A percentile compares a stretch with the other conserved stretches of the same genome.
Conservation (phyloP, 306 rosid species). For the Comarum palustre region DNA sequence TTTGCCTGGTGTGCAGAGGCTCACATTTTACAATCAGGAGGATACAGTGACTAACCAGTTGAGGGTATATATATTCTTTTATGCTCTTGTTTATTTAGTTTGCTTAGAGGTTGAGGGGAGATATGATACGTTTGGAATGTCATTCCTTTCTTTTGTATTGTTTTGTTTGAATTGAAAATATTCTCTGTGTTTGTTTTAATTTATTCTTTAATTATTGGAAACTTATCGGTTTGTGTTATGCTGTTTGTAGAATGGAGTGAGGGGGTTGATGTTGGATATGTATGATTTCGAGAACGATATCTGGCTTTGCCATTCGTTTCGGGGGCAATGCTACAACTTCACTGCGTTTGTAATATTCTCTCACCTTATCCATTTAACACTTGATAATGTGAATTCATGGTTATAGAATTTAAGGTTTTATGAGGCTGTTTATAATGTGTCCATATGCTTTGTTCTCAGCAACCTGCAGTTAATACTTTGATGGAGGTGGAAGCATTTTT, state of each 20-base stretch:
- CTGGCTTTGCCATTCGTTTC: constrained; percentile 97
- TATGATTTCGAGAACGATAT: constrained; percentile 80
- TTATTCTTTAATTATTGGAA: not conserved
- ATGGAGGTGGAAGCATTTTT: constrained; percentile 87
- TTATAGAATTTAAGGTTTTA: not conserved
- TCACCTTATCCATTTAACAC: constrained; percentile 18
- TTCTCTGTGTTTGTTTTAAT: constrained; percentile 5
- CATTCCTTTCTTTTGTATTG: constrained; percentile 21
- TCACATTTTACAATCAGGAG: constrained; percentile 87
- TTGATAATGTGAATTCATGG: constrained; percentile 12
- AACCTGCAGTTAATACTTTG: constrained; percentile 87
- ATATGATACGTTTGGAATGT: constrained; percentile 1
- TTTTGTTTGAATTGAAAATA: constrained; percentile 1
- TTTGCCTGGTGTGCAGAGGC: constrained; percentile 67
- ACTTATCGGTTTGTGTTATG: not conserved
- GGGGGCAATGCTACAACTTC: constrained; percentile 90
- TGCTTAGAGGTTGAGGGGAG: not conserved
- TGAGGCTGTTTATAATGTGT: constrained; percentile 25
- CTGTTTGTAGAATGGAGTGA: constrained; percentile 77
- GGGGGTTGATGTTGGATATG: constrained; percentile 98
- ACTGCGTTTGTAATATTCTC: constrained; percentile 77
- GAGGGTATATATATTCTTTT: constrained; percentile 41
- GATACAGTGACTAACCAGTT: constrained; percentile 85
- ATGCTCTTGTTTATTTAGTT: not conserved
- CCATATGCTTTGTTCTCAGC: constrained; percentile 51